These are phyloP conservation scores for Ogataea nitratoaversa DNA, from an alignment of 805 yeast genomes.

Conservation along the genomic window DNA sequence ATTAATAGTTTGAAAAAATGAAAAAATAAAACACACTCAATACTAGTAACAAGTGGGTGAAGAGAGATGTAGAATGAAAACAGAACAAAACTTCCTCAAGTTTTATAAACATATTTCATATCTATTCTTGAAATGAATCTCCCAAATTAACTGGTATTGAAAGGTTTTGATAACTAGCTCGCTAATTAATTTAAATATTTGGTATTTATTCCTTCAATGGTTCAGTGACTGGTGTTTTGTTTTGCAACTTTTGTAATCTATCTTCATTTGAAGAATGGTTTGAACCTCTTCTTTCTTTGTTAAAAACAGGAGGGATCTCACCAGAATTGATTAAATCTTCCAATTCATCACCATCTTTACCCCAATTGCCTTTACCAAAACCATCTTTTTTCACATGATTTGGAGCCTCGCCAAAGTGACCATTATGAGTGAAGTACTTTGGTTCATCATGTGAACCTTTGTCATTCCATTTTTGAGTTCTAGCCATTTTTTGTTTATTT, in stretches of 20 bases:
- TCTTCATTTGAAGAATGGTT: conserved; percentile 42
- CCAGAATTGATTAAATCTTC: conserved; percentile 58
- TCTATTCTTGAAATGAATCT: no score
- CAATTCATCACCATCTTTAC: conserved; percentile 72
- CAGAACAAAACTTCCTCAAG: no score
- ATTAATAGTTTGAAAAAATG: no score
- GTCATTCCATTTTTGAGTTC: conserved; percentile 74
- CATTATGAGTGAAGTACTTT: conserved; percentile 77
- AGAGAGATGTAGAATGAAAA: no score
- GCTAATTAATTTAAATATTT: no score
- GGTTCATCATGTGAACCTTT: conserved; percentile 41
- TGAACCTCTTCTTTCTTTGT: conserved; percentile 47
- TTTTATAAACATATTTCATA: no score
- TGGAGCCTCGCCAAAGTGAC: conserved; percentile 65
- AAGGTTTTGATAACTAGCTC: no score
- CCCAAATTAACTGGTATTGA: no score
- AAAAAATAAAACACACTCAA: no score
- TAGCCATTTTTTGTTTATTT: conserved; percentile 46
- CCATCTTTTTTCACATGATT: conserved; percentile 78
- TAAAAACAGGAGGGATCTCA: conserved; percentile 45
- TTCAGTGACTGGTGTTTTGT: background rate
- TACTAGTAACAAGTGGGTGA: no score
- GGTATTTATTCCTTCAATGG: background rate
- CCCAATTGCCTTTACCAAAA: conserved; percentile 88
- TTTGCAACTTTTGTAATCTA: conserved; percentile 30